Conservation (phyloP, 805 yeast genomes). For the Brettanomyces nanus region DNA sequence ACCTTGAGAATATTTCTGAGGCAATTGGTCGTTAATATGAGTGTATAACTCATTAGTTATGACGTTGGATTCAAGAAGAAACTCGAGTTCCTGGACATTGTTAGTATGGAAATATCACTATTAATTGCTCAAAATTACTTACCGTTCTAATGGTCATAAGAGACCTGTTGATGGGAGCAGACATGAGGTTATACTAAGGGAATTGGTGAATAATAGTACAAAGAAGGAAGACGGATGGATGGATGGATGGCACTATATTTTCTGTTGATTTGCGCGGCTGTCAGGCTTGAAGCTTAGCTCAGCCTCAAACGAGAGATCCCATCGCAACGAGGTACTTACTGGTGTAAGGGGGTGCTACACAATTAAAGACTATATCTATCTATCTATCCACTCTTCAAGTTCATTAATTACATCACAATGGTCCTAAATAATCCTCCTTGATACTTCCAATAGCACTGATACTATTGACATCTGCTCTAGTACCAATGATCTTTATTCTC, state of each 20-base stretch:
- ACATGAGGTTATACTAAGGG: too few species aligned
- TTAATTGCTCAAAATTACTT: conserved; percentile 9
- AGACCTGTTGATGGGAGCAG: conserved; percentile 69
- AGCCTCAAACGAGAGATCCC: too few species aligned
- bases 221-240: too few species aligned
- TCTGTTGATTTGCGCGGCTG: too few species aligned
- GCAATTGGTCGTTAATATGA: conserved; percentile 43
- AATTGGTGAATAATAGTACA: too few species aligned
- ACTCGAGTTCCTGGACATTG: conserved; percentile 54
- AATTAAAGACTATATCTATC: too few species aligned
- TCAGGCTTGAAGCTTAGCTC: too few species aligned
- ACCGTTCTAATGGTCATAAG: conserved; percentile 59
- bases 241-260: too few species aligned
- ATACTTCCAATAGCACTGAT: conserved; percentile 97
- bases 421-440: conserved; percentile 95
- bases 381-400: too few species aligned
- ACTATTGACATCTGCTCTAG: conserved; percentile 94
- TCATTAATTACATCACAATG: conserved; percentile 37
- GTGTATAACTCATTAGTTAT: conserved; percentile 49
- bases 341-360: too few species aligned
- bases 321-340: too few species aligned
- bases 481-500: conserved; percentile 92
- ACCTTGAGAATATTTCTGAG: conserved; percentile 47
- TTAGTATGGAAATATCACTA: neutral
- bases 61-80: conserved; percentile 65